Base-by-base conservation (phyloP, 768 basidiomycete genomes). In the Crepidotus variabilis region DNA sequence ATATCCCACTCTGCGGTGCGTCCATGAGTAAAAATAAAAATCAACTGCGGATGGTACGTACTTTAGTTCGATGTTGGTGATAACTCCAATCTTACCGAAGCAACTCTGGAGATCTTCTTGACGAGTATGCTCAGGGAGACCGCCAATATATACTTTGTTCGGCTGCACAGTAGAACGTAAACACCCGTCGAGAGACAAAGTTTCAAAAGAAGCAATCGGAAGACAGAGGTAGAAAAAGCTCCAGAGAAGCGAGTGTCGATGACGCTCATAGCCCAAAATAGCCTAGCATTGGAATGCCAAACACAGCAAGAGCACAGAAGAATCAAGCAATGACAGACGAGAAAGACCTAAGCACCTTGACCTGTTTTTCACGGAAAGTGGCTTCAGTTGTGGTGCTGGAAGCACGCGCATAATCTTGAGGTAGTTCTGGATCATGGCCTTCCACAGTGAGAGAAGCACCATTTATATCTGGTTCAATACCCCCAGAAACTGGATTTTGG, bases 81-180 rank as follows among this genome's bases (percentile, higher is more conserved):
- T 91, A 47, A 69, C 76, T 18, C 92, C 92, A 49, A 93, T 85
- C 71, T 92, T 91, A 50, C 89, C 88, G 69, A 94, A 94, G 71
- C 92, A 93, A 60, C 80, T 87, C 71, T 85, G 87, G 23, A 94
- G 73, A 66, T 94, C 92, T 75, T 91, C 90, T 73, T 87, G 82
- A 60, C 88, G 87, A 49, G 91, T 93, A 62, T 91, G 81, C 74
- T 92, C 89, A 60, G 92, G 92, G 58, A 94, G 81, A 61, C 91
- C 90, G 68, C 92, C 92, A 68, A 94, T 85, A 71, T 94, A 94
- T 71, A 94, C 87, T 77, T 94, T 94, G 77, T 92, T 92, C 77
- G 90, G 87, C 90, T 93, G 82, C 76, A 79, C 76, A 78, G 80
- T 78, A 82, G 75, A 84, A 78, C 71, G 80, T 86, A 77, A 86